These are phyloP conservation scores for Purshia tridentata DNA, from an alignment of 306 rosid species.

Conservation along the genomic window DNA sequence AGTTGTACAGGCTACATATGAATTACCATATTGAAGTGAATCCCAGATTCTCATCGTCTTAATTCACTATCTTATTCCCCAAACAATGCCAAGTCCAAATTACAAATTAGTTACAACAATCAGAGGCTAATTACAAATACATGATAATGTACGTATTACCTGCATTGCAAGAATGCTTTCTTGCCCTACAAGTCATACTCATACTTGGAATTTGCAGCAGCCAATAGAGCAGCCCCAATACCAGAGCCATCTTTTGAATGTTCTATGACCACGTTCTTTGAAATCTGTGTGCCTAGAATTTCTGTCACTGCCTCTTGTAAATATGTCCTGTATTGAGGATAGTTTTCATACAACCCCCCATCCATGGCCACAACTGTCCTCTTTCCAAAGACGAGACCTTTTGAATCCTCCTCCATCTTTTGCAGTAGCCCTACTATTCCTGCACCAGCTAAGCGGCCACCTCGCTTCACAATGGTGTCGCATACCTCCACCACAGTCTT, in stretches of 20 bases:
- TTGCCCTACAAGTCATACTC: constrained; percentile 34
- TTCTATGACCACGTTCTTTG: constrained; percentile 58
- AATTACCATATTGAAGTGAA: background rate
- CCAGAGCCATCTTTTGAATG: constrained; percentile 91
- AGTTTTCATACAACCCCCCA: constrained; percentile 83
- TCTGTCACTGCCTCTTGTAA: constrained; percentile 59
- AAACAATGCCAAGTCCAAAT: constrained; percentile 2
- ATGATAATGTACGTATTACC: background rate
- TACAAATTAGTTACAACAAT: constrained; percentile 6
- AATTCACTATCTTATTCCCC: background rate
- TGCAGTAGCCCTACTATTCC: constrained; percentile 86
- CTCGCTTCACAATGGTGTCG: constrained; percentile 76
- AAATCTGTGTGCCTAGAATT: constrained; percentile 59
- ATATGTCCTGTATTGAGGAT: constrained; percentile 75
- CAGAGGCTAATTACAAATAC: constrained; percentile 1
- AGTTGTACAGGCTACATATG: background rate
- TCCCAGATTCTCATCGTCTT: background rate
- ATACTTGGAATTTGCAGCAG: constrained; percentile 84
- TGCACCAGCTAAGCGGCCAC: constrained; percentile 92
- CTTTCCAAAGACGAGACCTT: constrained; percentile 60
- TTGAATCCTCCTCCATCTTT: constrained; percentile 76
- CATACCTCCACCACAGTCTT: constrained; percentile 79
- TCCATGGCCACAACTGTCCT: constrained; percentile 91
- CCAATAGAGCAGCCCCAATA: constrained; percentile 91
- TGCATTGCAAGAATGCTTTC: background rate